phyloP scores from a whole-genome alignment of 352 stramenopile species.

The Globisporangium megalacanthum region DNA sequence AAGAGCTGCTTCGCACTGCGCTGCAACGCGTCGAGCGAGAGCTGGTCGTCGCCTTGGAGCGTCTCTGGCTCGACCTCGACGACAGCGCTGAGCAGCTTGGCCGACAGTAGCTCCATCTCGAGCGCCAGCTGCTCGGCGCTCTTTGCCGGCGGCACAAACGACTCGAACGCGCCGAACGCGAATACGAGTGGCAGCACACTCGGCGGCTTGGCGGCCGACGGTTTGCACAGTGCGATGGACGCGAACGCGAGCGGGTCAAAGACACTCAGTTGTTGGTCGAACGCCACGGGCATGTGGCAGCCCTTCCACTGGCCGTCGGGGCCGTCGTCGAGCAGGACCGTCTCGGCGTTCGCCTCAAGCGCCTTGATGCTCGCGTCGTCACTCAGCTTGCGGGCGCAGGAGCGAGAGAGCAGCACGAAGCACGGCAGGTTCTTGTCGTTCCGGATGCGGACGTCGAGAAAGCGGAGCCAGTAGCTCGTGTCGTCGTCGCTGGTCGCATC shows the following conservation, averaged over 20 bases:
- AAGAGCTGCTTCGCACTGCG: conserved; percentile 57
- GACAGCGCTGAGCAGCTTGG: conserved; percentile 36
- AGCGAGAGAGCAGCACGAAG: conserved; percentile 50
- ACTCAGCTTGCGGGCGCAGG: conserved; percentile 11
- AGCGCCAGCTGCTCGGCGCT: conserved; percentile 34
- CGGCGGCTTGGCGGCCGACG: conserved; percentile 45
- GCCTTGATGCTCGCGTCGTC: conserved; percentile 26
- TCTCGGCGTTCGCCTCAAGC: conserved; percentile 37
- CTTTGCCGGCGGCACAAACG: conserved; percentile 50
- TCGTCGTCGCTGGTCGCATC: not conserved
- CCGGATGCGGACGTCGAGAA: conserved; percentile 41
- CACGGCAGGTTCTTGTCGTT: conserved; percentile 56
- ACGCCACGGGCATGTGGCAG: conserved; percentile 32
- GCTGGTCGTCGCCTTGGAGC: conserved; percentile 20
- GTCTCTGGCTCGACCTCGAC: conserved; percentile 43
- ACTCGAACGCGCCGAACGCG: conserved; percentile 47
- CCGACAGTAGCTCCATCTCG: conserved; percentile 42
- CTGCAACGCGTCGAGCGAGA: conserved; percentile 46
- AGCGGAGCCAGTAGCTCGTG: conserved; percentile 42
- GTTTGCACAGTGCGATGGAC: conserved; percentile 57
- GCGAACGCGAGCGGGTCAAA: conserved; percentile 50
- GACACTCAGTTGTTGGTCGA: conserved; percentile 51
- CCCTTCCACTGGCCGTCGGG: conserved; percentile 61
- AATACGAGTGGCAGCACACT: conserved; percentile 40
- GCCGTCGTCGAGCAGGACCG: conserved; percentile 46